Evolutionary conservation across 2,329 filamentous ascomycete species (phyloP).

Genomic region (Pseudocercospora eumusae): DNA sequence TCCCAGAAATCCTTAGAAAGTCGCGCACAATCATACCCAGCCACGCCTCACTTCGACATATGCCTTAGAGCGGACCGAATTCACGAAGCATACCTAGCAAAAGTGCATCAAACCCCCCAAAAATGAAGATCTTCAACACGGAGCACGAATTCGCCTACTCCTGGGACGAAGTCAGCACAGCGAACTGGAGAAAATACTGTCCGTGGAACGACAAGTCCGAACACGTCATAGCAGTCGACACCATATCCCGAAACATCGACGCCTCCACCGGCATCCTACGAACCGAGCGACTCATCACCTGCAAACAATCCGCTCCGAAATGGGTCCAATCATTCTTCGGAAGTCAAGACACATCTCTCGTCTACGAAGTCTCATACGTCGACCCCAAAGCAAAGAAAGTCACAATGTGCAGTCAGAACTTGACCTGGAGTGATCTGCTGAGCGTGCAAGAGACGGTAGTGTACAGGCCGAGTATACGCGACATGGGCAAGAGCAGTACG

Average conservation of each 20-base stretch:
- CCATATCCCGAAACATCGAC: conserved; percentile 71
- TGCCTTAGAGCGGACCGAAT: background rate
- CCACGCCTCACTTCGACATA: background rate
- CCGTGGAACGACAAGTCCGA: conserved; percentile 98
- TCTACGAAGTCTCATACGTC: conserved; percentile 95
- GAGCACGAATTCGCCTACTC: conserved; percentile 92
- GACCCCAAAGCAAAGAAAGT: conserved; percentile 80
- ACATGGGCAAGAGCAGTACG: conserved; percentile 54
- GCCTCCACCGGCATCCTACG: conserved; percentile 67
- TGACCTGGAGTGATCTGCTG: conserved; percentile 88
- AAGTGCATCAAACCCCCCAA: background rate
- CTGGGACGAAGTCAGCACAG: conserved; percentile 95
- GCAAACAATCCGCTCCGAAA: conserved; percentile 68
- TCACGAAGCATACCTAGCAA: background rate
- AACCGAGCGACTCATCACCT: conserved; percentile 68
- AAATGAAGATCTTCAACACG: conserved; percentile 97
- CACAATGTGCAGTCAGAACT: conserved; percentile 94
- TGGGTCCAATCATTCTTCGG: conserved; percentile 82
- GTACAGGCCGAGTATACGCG: conserved; percentile 27
- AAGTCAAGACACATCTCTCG: conserved; percentile 76
- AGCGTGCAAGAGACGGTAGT: conserved; percentile 86
- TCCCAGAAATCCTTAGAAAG: conserved; percentile 3
- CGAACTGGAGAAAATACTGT: conserved; percentile 98
- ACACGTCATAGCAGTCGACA: conserved; percentile 95
- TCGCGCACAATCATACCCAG: background rate